Evolutionary conservation across 2,329 filamentous ascomycete species (phyloP).

Genomic region (Trichoderma arundinaceum): DNA sequence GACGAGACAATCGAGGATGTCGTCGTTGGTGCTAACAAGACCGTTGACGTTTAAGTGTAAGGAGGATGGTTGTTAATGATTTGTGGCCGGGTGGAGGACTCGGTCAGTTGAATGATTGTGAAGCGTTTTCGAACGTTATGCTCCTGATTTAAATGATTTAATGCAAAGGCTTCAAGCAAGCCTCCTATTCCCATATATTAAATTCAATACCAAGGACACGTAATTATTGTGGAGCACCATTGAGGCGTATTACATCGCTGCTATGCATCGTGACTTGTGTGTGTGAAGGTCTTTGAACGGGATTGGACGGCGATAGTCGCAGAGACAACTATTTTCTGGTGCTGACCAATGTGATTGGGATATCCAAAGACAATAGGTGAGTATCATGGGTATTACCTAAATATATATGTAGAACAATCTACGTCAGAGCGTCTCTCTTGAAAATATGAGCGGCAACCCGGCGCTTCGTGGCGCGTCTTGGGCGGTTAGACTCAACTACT

Average conservation of each 20-base stretch:
- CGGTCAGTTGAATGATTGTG: slow-evolving; percentile 20
- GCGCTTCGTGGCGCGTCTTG: slow-evolving; percentile 9
- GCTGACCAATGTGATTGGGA: neutral
- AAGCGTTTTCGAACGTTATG: slow-evolving; percentile 24
- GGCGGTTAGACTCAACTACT: neutral
- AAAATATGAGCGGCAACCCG: neutral
- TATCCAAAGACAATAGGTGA: neutral
- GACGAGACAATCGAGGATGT: slow-evolving; percentile 72
- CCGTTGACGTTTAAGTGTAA: slow-evolving; percentile 2
- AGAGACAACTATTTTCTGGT: neutral
- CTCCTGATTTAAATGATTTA: slow-evolving; percentile 28
- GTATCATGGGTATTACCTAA: neutral
- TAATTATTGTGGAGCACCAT: slow-evolving; percentile 7
- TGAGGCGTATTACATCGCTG: neutral
- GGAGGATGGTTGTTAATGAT: slow-evolving; percentile 18
- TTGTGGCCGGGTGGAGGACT: neutral
- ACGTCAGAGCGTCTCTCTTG: neutral
- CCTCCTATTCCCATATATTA: slow-evolving; percentile 25
- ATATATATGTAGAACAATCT: neutral
- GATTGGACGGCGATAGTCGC: neutral
- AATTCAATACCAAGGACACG: slow-evolving; percentile 15
- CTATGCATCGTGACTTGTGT: neutral
- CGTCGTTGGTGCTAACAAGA: slow-evolving; percentile 54
- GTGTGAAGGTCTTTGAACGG: neutral
- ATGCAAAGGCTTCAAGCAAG: slow-evolving; percentile 21